These are phyloP conservation scores for Fusarium albosuccineum DNA, from an alignment of 2,329 filamentous ascomycete species.

Conservation along the genomic window DNA sequence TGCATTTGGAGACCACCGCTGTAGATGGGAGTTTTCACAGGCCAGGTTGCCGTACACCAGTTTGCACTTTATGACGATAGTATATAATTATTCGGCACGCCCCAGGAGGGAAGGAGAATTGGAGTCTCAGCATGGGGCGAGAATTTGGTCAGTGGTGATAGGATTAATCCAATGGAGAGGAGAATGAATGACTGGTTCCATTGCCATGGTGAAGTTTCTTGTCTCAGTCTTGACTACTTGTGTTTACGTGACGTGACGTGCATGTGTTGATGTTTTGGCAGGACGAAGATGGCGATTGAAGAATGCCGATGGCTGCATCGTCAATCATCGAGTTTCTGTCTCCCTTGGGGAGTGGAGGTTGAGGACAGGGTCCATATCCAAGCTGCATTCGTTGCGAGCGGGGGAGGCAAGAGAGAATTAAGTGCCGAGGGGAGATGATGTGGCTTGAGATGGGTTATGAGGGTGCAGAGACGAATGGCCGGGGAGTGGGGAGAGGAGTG, in stretches of 20 bases:
- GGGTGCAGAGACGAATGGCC: neutral
- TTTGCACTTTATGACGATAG: constrained; percentile 42
- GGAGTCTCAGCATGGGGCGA: constrained; percentile 11
- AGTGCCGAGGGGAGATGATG: constrained; percentile 30
- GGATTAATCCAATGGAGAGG: constrained; percentile 36
- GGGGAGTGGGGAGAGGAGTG: neutral
- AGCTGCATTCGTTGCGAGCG: constrained; percentile 29
- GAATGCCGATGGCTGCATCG: constrained; percentile 21
- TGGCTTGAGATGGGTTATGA: constrained; percentile 26
- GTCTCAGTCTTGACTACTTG: neutral
- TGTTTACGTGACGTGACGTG: neutral
- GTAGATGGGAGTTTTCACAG: constrained; percentile 36
- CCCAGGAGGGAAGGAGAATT: constrained; percentile 25
- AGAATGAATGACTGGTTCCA: constrained; percentile 26
- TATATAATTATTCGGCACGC: constrained; percentile 41
- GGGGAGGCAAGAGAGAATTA: constrained; percentile 17
- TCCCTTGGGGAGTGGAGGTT: constrained; percentile 32
- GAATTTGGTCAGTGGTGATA: constrained; percentile 16
- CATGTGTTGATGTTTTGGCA: neutral
- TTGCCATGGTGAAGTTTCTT: constrained; percentile 2
- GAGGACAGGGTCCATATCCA: constrained; percentile 13
- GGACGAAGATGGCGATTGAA: constrained; percentile 2
- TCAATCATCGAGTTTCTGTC: constrained; percentile 22
- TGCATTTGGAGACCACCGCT: constrained; percentile 28
- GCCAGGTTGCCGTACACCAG: constrained; percentile 41